These are phyloP conservation scores for Suillus bovinus DNA, from an alignment of 768 basidiomycete species.

Conservation along the genomic window DNA sequence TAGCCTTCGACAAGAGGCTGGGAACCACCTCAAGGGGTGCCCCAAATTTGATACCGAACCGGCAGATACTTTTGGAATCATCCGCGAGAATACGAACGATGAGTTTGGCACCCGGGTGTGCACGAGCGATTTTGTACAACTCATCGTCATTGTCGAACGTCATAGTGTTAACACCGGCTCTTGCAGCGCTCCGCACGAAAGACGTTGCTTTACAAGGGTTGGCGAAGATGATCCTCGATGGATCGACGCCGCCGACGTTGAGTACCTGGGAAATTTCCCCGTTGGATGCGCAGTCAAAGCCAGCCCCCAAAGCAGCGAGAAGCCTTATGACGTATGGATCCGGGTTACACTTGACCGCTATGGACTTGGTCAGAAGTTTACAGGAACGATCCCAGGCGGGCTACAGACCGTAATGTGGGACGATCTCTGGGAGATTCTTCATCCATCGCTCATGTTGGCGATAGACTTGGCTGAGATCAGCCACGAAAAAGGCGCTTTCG, in stretches of 20 bases:
- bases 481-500: constrained; percentile 96
- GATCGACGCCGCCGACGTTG: constrained; percentile 67
- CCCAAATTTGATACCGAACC: constrained; percentile 96
- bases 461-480: constrained; percentile 88
- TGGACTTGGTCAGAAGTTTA: constrained; percentile 25
- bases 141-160: constrained; percentile 99
- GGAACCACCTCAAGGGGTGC: constrained; percentile 83
- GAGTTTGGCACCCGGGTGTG: constrained; percentile 80
- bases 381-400: constrained; percentile 20
- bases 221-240: constrained; percentile 90
- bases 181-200: constrained; percentile 85
- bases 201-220: constrained; percentile 98
- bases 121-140: constrained; percentile 85
- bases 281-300: constrained; percentile 97
- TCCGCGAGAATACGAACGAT: constrained; percentile 97
- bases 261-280: constrained; percentile 88
- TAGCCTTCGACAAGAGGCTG: constrained; percentile 74
- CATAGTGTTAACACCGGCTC: constrained; percentile 84
- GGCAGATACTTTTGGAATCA: constrained; percentile 92
- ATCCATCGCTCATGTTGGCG: constrained; percentile 84
- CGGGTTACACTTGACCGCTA: constrained; percentile 98
- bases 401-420: constrained; percentile 87
- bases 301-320: constrained; percentile 84
- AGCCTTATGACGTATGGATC: constrained; percentile 93
- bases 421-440: constrained; percentile 74